Conservation (phyloP, 2,329 filamentous ascomycete species). For the Alternaria rosae region DNA sequence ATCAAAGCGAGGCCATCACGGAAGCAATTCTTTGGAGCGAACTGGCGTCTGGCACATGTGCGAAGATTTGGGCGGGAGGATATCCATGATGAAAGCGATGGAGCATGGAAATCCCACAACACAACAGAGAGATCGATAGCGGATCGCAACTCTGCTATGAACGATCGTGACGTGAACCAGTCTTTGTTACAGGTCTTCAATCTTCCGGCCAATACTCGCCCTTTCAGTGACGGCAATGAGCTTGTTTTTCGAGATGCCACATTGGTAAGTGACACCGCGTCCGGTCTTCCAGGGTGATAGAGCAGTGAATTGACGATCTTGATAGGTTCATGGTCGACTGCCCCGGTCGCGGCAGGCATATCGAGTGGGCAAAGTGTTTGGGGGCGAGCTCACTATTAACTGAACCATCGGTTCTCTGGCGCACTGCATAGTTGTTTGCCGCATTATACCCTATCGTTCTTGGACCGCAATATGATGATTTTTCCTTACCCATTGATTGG, state of each 20-base stretch:
- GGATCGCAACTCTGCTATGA: background rate
- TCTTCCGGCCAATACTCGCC: constrained; percentile 33
- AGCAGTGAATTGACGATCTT: constrained; percentile 4
- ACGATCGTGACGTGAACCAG: background rate
- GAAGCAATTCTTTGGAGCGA: constrained; percentile 40
- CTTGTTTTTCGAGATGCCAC: constrained; percentile 40
- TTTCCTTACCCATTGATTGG: background rate
- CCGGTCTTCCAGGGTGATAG: background rate
- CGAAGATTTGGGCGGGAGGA: constrained; percentile 17
- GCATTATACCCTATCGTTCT: constrained; percentile 2
- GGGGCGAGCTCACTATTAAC: constrained; percentile 22
- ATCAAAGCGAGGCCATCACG: constrained; percentile 44
- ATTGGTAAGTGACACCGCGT: constrained; percentile 18
- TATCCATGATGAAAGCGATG: constrained; percentile 27
- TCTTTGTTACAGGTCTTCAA: constrained; percentile 27
- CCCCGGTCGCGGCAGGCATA: constrained; percentile 31
- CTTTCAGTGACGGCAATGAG: constrained; percentile 36
- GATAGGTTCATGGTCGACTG: constrained; percentile 30
- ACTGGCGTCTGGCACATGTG: constrained; percentile 26
- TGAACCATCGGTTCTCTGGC: background rate
- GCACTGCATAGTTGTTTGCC: background rate
- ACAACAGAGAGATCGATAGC: background rate
- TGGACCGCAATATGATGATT: background rate
- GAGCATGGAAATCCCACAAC: constrained; percentile 14
- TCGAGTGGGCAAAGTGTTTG: constrained; percentile 31